These are phyloP conservation scores for Capniomyces stellatus DNA, from an alignment of 371 early-diverging fungal species.

Conservation along the genomic window DNA sequence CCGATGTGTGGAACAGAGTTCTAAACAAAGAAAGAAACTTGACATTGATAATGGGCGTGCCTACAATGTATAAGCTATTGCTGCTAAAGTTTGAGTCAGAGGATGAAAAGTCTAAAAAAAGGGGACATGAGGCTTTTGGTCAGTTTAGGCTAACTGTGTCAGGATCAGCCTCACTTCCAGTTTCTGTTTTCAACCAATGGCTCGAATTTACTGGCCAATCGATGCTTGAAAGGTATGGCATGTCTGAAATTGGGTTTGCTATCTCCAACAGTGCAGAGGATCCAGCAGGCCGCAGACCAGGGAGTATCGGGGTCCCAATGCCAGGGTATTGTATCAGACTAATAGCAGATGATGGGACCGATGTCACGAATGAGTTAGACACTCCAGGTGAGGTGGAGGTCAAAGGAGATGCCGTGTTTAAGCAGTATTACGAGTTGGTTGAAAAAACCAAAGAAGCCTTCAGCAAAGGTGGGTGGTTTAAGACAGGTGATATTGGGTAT, in stretches of 20 bases:
- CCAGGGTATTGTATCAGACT: conserved; percentile 48
- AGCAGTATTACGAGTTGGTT: conserved; percentile 48
- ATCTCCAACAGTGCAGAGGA: conserved; percentile 37
- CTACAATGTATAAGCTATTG: conserved; percentile 62
- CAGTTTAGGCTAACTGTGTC: conserved; percentile 62
- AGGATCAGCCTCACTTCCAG: conserved; percentile 60
- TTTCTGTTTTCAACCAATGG: conserved; percentile 43
- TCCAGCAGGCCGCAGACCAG: conserved; percentile 3
- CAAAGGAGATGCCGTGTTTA: conserved; percentile 44
- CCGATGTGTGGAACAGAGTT: conserved; percentile 39
- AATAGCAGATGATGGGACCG: conserved; percentile 27
- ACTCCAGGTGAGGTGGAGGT: conserved; percentile 51
- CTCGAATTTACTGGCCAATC: conserved; percentile 42
- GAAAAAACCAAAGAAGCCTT: conserved; percentile 50
- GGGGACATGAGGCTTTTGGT: conserved; percentile 28
- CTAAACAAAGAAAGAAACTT: conserved; percentile 23
- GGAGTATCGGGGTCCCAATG: conserved; percentile 51
- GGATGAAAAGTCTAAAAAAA: conserved; percentile 11
- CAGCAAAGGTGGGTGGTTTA: conserved; percentile 71
- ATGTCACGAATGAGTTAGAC: conserved; percentile 28
- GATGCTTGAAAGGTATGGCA: conserved; percentile 70
- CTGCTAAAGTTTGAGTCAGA: conserved; percentile 26
- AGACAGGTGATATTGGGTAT: conserved; percentile 88
- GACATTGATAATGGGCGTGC: conserved; percentile 75
- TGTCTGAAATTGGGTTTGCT: conserved; percentile 82